Evolutionary conservation across 2,329 filamentous ascomycete genomes (phyloP), one percentile per base, ranked within the genome.

Genomic region (Venturia asperata): DNA sequence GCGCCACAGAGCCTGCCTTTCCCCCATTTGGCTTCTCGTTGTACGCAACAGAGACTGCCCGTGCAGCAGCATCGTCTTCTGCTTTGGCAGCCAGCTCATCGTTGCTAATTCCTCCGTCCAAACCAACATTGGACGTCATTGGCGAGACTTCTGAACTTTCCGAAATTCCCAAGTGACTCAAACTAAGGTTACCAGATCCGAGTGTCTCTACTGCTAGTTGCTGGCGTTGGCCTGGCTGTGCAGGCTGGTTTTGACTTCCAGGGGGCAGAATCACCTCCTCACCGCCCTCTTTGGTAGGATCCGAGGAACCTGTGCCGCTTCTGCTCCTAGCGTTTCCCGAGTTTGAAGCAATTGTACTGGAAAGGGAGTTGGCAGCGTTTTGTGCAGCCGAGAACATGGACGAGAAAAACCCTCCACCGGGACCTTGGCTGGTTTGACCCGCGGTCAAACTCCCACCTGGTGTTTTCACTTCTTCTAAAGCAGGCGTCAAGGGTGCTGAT

Each of bases 301-400:
- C 72, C 68, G 37, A 37, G 13, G 62, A 61, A 58, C 70, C 69
- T 45, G 72, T 71, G 41, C 73, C 77, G 67, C 71, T 79, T 58
- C 75, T 79, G 68, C 77, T 79, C 70, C 80, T 80, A 62, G 77
- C 76, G n/a, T 78, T 78, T n/a, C 83, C 83, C 71, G 67, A 39
- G 82, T 77, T 42, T 77, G 79, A 4, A 61, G 85, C 85, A 60
- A 97, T 88, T 61, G 87, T 91, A 68, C 83, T 90, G 70, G 83
- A 91, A 5, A 97, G 87, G 61, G 87, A 91, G 68, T 84, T 90
- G 70, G 84, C 91, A 55, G 93, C 93, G 82, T 89, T 97, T 76
- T 97, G 93, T 21, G 94, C 94, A 58, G 89, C 93, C 49, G 91
- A 93, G 68, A 99, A 86, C 73, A 99, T 90, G 34, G 90, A 92